Base-by-base conservation (phyloP, 2,329 filamentous ascomycete species). In the Fusarium luffae region DNA sequence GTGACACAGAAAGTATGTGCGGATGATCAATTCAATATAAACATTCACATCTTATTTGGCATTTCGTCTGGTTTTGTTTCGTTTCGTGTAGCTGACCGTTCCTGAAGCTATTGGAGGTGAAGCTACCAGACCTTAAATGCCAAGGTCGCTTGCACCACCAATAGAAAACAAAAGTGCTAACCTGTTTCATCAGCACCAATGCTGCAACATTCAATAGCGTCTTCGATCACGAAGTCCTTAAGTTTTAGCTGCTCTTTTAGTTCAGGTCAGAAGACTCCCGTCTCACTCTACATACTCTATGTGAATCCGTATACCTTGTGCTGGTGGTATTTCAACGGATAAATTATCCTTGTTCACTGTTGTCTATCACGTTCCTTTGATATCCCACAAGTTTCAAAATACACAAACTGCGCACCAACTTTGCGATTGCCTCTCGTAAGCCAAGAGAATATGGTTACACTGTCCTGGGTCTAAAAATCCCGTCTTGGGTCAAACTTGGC, bases 71-170 rank as follows among this genome's bases (percentile, higher is more conserved):
- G 61, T 66, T 59, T 61, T 12, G 61, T 66, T 59, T 69, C 54
- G 69, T 71, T 71, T 72, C 57, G 56, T 70, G 54, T 72, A 57
- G 42, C 51, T 42, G 32, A 30, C 32, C 44, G 43, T 55, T 48
- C 54, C 51, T 47, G 51, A 16, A 48, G 32, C 46, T 42, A 70
- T 65, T 70, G 63, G 68, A 55, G 47, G 44, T 60, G 19, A 59
- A 43, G 50, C 41, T 37, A 47, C 52, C 59, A 60, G 34, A 50
- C 44, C 18, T 50, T 21, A 48, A 43, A 44, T 54, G 66, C 69
- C 69, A 71, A 72, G 69, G 58, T 70, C 69, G 66, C 63, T 70
- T 67, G 59, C 54, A 30, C 34, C 46, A 68, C 69, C 69, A 72
- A 70, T 68, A 28, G 25, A 28, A 13, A 32, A 21, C 30, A 54